These are phyloP conservation scores for Trichoderma aggressivum DNA, from an alignment of 2,329 filamentous ascomycete species.

Conservation along the genomic window DNA sequence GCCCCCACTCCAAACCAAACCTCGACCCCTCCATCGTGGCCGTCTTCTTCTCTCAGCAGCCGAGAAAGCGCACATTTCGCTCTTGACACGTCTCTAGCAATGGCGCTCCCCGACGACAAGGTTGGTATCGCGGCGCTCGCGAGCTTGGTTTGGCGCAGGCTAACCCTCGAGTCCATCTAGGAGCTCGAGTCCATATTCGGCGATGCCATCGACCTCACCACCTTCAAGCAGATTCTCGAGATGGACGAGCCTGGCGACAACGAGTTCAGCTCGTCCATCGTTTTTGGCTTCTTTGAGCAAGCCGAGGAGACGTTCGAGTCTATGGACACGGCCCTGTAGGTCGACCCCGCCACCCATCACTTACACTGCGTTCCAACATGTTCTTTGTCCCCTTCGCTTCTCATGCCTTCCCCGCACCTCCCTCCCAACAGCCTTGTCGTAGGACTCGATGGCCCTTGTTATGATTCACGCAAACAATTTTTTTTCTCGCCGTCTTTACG, in stretches of 20 bases:
- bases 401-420: neutral
- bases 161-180: conserved; percentile 44
- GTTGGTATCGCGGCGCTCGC: conserved; percentile 24
- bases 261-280: conserved; percentile 86
- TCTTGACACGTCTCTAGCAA: conserved; percentile 18
- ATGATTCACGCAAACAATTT: neutral
- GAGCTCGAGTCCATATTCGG: conserved; percentile 59
- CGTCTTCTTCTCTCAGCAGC: neutral
- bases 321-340: conserved; percentile 83
- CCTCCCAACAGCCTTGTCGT: neutral
- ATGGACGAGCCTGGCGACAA: conserved; percentile 91
- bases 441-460: neutral
- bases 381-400: neutral
- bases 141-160: neutral
- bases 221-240: conserved; percentile 94
- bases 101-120: conserved; percentile 34
- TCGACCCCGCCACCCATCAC: conserved; percentile 19
- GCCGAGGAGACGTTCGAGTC: conserved; percentile 79
- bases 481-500: neutral
- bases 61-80: conserved; percentile 1
- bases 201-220: conserved; percentile 72
- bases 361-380: neutral
- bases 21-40: conserved; percentile 14
- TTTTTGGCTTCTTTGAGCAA: conserved; percentile 90
- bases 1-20: conserved; percentile 13